Conservation (phyloP, 2,329 filamentous ascomycete species). For the Acrocalymma vagum region DNA sequence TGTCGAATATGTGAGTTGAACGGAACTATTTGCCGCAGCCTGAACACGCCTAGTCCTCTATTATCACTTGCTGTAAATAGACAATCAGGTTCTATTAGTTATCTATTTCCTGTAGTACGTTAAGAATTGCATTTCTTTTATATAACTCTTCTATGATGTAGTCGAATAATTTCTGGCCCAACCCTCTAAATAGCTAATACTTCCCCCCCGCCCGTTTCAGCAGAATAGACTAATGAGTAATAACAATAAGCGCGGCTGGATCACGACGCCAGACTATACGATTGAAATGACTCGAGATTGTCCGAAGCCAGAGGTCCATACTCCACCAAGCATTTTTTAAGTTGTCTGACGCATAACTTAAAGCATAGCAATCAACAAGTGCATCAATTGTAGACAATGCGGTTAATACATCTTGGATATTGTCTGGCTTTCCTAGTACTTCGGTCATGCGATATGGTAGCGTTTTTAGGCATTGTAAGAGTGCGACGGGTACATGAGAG, state of each 20-base stretch:
- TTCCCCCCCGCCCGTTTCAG: too few relatives aligned
- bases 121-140: too few relatives aligned
- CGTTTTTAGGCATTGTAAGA: conserved; percentile 17
- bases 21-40: too few relatives aligned
- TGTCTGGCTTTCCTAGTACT: conserved; percentile 21
- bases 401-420: conserved; percentile 22
- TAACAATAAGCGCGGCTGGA: conserved; percentile 30
- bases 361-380: conserved; percentile 25
- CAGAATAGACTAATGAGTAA: too few relatives aligned
- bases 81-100: too few relatives aligned
- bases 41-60: too few relatives aligned
- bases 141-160: too few relatives aligned
- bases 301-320: conserved; percentile 29
- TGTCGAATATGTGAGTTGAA: too few relatives aligned
- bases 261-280: conserved; percentile 19
- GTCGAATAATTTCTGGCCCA: too few relatives aligned
- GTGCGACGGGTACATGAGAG: too few relatives aligned
- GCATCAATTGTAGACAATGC: conserved; percentile 27
- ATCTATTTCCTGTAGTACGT: too few relatives aligned
- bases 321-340: conserved; percentile 14
- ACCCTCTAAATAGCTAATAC: conserved; percentile 20
- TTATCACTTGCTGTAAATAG: too few relatives aligned
- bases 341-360: conserved; percentile 21
- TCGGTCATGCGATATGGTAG: conserved; percentile 26
- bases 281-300: conserved; percentile 24